A percentile compares a stretch with the other conserved stretches of the same genome.
Conservation (phyloP, 208 protist species). For the Trypanosoma mega region DNA sequence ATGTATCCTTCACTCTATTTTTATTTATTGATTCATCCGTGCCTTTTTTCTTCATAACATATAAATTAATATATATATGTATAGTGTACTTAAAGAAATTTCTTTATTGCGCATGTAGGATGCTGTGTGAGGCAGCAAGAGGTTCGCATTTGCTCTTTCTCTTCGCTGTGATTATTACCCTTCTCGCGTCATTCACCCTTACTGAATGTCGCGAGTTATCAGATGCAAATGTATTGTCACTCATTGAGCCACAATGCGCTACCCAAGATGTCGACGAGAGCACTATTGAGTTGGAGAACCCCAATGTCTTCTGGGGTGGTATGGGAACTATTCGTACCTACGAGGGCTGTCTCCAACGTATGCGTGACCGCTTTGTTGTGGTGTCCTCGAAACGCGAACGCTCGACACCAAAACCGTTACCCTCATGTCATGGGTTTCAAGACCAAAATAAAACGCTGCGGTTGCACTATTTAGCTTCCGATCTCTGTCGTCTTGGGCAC, state of each 20-base stretch:
- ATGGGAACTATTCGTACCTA: slow-evolving; percentile 15
- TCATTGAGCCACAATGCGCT: too few relatives aligned
- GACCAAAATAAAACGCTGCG: slow-evolving; percentile 12
- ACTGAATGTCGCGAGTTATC: too few relatives aligned
- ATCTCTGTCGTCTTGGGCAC: slow-evolving; percentile 30
- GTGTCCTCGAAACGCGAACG: not conserved
- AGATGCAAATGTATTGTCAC: too few relatives aligned
- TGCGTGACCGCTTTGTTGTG: slow-evolving; percentile 18
- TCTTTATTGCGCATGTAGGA: too few relatives aligned
- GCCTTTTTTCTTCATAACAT: too few relatives aligned
- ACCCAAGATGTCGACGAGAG: not conserved
- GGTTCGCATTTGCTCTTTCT: too few relatives aligned
- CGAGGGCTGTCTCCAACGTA: slow-evolving; percentile 15
- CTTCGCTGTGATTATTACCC: too few relatives aligned
- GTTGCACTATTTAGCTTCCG: slow-evolving; percentile 17
- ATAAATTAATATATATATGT: too few relatives aligned
- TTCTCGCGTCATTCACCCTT: too few relatives aligned
- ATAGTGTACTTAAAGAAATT: too few relatives aligned
- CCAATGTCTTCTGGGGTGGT: not conserved
- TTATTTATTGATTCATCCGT: not conserved
- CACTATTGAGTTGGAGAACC: slow-evolving; percentile 10
- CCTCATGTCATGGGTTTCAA: slow-evolving; percentile 13
- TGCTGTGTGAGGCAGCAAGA: too few relatives aligned
- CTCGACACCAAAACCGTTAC: slow-evolving; percentile 1
- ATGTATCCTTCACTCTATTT: not conserved